Percentiles rank a stretch among this genome's conserved stretches.
These are phyloP conservation scores for Tieghemiomyces parasiticus DNA, from an alignment of 192 early-diverging fungal species.

Conservation along the genomic window DNA sequence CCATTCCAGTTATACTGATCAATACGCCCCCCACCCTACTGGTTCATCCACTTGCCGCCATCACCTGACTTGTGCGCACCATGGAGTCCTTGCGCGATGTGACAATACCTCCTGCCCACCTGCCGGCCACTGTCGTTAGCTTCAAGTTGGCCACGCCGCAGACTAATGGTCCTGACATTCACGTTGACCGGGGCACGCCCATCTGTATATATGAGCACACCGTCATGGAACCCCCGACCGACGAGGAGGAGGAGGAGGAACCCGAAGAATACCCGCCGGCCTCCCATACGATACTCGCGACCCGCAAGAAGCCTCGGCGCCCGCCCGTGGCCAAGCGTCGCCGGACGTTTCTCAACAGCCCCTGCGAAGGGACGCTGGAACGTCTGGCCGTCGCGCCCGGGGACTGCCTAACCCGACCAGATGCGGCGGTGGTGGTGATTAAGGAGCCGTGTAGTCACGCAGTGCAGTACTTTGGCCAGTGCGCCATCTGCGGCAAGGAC, in stretches of 20 bases:
- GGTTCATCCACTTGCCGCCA: too few relatives aligned
- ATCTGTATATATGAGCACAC: constrained; percentile 23
- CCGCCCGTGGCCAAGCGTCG: not conserved
- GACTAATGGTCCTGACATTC: constrained; percentile 1
- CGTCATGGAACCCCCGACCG: constrained; percentile 12
- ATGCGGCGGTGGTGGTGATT: constrained; percentile 7
- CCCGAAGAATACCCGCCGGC: not conserved
- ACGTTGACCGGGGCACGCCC: constrained; percentile 19
- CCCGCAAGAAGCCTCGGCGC: constrained; percentile 17
- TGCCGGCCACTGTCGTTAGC: constrained; percentile 26
- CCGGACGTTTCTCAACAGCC: constrained; percentile 3
- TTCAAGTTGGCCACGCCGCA: constrained; percentile 13
- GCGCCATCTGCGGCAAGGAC: constrained; percentile 67
- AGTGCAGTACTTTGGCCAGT: constrained; percentile 60
- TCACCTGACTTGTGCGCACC: too few relatives aligned
- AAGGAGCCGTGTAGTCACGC: constrained; percentile 55
- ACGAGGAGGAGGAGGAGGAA: constrained; percentile 2
- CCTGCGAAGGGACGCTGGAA: constrained; percentile 8
- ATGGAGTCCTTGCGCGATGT: constrained; percentile 23
- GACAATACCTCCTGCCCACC: constrained; percentile 20
- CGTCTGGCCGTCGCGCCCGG: not conserved
- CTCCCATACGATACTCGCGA: not conserved
- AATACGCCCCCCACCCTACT: too few relatives aligned
- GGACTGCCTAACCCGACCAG: not conserved
- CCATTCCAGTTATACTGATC: too few relatives aligned